A percentile compares a stretch with the other conserved stretches of the same genome.
These are phyloP conservation scores for Musa balbisiana DNA, from an alignment of 202 grass and related monocot genomes.

Conservation along the genomic window DNA sequence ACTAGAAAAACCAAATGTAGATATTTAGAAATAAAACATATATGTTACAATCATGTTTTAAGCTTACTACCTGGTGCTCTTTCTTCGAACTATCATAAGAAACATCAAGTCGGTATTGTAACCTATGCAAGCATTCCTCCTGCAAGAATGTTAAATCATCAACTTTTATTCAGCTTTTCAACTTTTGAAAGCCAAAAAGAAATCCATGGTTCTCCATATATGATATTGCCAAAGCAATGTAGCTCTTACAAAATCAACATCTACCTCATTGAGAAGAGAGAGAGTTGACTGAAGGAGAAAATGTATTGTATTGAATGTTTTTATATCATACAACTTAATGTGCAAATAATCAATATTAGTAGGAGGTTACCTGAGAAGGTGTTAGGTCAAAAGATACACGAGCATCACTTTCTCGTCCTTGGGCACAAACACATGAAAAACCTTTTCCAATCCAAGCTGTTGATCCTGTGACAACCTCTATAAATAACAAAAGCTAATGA, in stretches of 20 bases:
- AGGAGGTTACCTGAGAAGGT: slow-evolving; percentile 7
- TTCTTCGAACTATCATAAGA: slow-evolving; percentile 17
- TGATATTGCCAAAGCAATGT: no score
- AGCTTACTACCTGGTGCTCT: slow-evolving; percentile 15
- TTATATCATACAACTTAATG: not conserved
- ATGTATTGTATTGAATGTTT: not conserved
- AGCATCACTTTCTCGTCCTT: slow-evolving; percentile 23
- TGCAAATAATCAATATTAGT: not conserved
- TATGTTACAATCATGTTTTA: not conserved
- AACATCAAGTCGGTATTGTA: slow-evolving; percentile 11
- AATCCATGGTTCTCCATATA: not conserved
- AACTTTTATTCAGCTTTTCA: not conserved
- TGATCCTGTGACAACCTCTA: slow-evolving; percentile 20
- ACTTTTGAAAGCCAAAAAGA: not conserved
- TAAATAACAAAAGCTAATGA: not conserved
- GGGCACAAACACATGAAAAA: slow-evolving; percentile 24
- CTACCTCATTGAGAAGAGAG: no score
- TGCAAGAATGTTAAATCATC: not conserved
- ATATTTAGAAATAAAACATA: not conserved
- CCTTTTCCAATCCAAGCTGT: slow-evolving; percentile 22
- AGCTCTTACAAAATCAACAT: no score
- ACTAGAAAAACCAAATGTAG: not conserved
- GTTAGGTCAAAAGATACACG: slow-evolving; percentile 22
- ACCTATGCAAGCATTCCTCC: slow-evolving; percentile 20
- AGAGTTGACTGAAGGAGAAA: not conserved